Evolutionary conservation across 2,329 filamentous ascomycete genomes (phyloP).

Genomic region (Apiospora koreana): DNA sequence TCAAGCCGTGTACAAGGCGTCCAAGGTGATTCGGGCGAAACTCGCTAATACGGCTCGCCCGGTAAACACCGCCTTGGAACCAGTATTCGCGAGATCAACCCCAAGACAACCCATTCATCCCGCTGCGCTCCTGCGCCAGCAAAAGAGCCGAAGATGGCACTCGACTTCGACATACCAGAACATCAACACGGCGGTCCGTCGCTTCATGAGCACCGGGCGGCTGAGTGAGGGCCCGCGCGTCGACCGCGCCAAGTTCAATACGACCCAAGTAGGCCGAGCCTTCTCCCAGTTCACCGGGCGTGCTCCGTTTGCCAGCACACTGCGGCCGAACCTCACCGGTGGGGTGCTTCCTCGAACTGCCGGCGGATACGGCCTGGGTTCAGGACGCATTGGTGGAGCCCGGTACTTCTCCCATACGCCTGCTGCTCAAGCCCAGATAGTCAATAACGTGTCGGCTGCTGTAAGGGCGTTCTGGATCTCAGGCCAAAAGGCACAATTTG

Average conservation of each 20-base stretch:
- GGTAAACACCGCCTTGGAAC: slow-evolving; percentile 47
- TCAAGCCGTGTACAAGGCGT: slow-evolving; percentile 51
- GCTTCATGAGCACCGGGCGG: slow-evolving; percentile 50
- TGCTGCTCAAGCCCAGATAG: slow-evolving; percentile 81
- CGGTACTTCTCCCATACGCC: slow-evolving; percentile 91
- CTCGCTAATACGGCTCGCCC: slow-evolving; percentile 46
- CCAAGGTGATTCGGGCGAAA: slow-evolving; percentile 52
- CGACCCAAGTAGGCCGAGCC: slow-evolving; percentile 50
- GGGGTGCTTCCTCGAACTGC: slow-evolving; percentile 82
- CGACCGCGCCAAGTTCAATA: slow-evolving; percentile 51
- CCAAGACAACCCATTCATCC: slow-evolving; percentile 56
- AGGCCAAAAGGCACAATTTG: slow-evolving; percentile 84
- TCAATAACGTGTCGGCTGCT: slow-evolving; percentile 93
- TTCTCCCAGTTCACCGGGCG: slow-evolving; percentile 67
- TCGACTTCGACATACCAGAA: slow-evolving; percentile 45
- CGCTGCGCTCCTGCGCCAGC: slow-evolving; percentile 49
- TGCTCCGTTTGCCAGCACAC: slow-evolving; percentile 82
- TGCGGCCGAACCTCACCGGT: slow-evolving; percentile 90
- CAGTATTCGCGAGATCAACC: slow-evolving; percentile 43
- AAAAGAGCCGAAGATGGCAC: slow-evolving; percentile 52
- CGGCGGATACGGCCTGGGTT: slow-evolving; percentile 82
- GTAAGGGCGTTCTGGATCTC: slow-evolving; percentile 91
- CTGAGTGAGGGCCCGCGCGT: slow-evolving; percentile 36
- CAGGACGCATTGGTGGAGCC: slow-evolving; percentile 68
- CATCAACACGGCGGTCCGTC: slow-evolving; percentile 47